Base-by-base conservation (phyloP, 306 rosid genomes). In the Rosa rugosa region DNA sequence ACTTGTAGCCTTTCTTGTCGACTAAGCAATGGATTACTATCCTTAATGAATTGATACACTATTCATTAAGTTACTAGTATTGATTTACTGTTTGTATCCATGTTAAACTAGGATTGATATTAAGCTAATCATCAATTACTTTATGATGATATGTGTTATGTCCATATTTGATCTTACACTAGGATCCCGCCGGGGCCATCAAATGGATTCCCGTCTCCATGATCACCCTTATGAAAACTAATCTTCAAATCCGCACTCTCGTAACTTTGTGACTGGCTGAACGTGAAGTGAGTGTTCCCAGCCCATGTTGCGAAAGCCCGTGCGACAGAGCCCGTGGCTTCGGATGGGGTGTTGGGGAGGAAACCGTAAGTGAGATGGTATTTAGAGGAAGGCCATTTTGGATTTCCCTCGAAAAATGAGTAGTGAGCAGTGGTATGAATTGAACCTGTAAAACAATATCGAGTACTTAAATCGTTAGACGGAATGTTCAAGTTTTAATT, bases 221-320 rank as follows among this genome's bases (percentile, higher is more conserved):
- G 89, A 10, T 80, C 25, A 0, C 85, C 12, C 1, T 72, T 49
- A 2, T 47, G 63, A 13, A 83, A 83, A 31, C 80, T 36, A 3
- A 83, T 41, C 7, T 14, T 77, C 11, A 86, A 10, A 36, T 83
- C 81, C 3, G 75, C 50, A 4, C 12, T 57, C 8, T 31, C 2
- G 1, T 11, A 5, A 9, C 4, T 56, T 31, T 73, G 67, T 0
- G 18, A 69, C 44, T 46, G 41, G 0, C 22, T 27, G 25, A 83
- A 86, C 0, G 73, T 71, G 71, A 86, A 86, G 1, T 75, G 71
- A 0, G 80, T 63, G 31, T 75, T 69, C 0, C 4, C 13, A 0
- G 70, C 73, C 89, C 89, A 86, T 2, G 68, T 83, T 25, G 51
- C 23, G 8, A 83, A 81, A 12, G 87, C 87, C 6, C 56, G 81